Percentiles rank a stretch among this genome's conserved stretches.
Conservation (phyloP, 148 eudicot genomes). For the Arctostaphylos glauca region DNA sequence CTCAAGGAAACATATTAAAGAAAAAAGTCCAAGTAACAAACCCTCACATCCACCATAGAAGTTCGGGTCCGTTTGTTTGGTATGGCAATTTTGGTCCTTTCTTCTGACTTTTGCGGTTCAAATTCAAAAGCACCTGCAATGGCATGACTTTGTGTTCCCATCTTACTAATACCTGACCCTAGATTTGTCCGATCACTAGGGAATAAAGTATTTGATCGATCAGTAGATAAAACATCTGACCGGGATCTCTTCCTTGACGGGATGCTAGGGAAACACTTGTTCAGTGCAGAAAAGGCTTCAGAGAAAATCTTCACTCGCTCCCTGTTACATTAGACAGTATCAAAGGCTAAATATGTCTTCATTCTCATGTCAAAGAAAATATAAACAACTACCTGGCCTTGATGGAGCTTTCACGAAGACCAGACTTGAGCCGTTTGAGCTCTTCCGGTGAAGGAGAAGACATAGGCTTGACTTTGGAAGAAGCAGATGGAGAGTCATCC, state of each 20-base stretch:
- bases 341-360: constrained; percentile 8
- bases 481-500: constrained; percentile 47
- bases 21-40: constrained; percentile 29
- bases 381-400: constrained; percentile 49
- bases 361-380: constrained; percentile 5
- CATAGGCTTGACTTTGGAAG: constrained; percentile 39
- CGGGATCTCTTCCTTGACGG: constrained; percentile 61
- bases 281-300: constrained; percentile 46
- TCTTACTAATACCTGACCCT: constrained; percentile 39
- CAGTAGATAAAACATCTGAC: constrained; percentile 41
- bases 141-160: constrained; percentile 42
- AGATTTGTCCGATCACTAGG: constrained; percentile 42
- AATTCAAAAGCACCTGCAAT: constrained; percentile 35
- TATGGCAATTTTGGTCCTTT: constrained; percentile 38
- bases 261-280: constrained; percentile 58
- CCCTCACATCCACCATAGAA: constrained; percentile 59
- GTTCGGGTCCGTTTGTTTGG: constrained; percentile 65
- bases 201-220: constrained; percentile 33
- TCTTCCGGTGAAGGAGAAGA: constrained; percentile 40
- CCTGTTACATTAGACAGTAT: constrained; percentile 34
- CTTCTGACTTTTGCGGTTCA: constrained; percentile 51
- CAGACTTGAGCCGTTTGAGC: constrained; percentile 45
- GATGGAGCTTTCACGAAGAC: constrained; percentile 43
- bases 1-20: neutral
- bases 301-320: constrained; percentile 48